These are phyloP conservation scores for Albifimbria verrucaria DNA, from an alignment of 2,329 filamentous ascomycete genomes.

Conservation along the genomic window DNA sequence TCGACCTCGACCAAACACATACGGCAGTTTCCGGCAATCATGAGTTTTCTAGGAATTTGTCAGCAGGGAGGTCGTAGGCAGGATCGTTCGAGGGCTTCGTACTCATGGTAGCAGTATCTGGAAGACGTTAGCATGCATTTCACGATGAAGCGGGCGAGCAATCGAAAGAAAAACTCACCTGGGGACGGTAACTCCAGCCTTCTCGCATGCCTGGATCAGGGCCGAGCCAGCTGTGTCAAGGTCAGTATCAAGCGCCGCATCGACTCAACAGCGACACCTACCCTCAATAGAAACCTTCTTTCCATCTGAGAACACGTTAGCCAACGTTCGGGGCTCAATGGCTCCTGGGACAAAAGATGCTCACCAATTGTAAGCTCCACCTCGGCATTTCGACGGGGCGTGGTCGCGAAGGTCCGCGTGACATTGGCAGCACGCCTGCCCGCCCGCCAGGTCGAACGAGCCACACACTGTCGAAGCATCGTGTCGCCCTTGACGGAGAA, in stretches of 20 bases:
- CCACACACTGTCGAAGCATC: conserved; percentile 67
- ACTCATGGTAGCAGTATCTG: conserved; percentile 99
- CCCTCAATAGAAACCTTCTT: conserved; percentile 98
- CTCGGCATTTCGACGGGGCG: conserved; percentile 75
- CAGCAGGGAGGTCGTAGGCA: conserved; percentile 24
- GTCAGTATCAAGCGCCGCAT: conserved; percentile 30
- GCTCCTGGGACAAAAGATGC: conserved; percentile 22
- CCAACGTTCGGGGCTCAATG: conserved; percentile 23
- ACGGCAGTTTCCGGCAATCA: conserved; percentile 99
- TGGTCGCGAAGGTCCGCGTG: conserved; percentile 79
- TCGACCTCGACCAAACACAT: conserved; percentile 99
- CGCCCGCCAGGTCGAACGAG: conserved; percentile 66
- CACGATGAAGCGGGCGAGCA: conserved; percentile 11
- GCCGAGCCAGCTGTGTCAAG: conserved; percentile 76
- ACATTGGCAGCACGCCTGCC: conserved; percentile 56
- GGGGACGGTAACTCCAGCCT: conserved; percentile 86
- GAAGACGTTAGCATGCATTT: conserved; percentile 27
- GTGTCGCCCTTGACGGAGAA: conserved; percentile 55
- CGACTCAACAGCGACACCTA: conserved; percentile 39
- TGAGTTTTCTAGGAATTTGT: conserved; percentile 71
- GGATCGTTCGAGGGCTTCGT: conserved; percentile 37
- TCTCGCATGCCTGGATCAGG: conserved; percentile 98
- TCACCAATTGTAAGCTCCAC: conserved; percentile 94
- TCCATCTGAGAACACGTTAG: conserved; percentile 64
- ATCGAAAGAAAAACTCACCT: conserved; percentile 51